Base-by-base conservation (phyloP, 2,329 filamentous ascomycete genomes). In the Fonsecaea pedrosoi region DNA sequence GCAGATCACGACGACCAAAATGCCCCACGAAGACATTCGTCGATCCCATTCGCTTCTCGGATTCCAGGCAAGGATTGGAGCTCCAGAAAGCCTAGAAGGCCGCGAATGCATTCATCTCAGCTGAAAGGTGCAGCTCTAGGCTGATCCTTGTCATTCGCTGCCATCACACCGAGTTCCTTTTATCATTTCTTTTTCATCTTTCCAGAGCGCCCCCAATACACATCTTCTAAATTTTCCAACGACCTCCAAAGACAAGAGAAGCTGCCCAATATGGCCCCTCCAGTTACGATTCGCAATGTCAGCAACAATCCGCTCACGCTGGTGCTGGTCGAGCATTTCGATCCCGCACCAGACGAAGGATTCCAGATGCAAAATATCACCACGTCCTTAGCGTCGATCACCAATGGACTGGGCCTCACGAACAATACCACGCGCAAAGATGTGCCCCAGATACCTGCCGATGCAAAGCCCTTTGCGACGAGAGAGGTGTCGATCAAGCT, bases 211-310 rank as follows among this genome's bases (percentile, higher is more conserved):
- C 18, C 9, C 45, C 8, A 61, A 61, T 61, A 48, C 54, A 21
- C 37, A 54, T 61, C 48, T 13, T 61, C 18, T 13, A 45, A 15
- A 32, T 32, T 45, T 48, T 60, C 38, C 64, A 37, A 15, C 54
- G 45, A 50, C 60, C 59, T 59, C 59, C 25, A 37, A 37, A 18
- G n/a, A 34, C 30, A 30, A 54, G 25, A 32, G n/a, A 10, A 8
- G n/a, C 34, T 38, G n/a, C 21, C 59, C 45, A 66, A 54, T 54
- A 80, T 81, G 79, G 77, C 76, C 55, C 78, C 78, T 48, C 74
- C 80, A 37, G 81, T 97, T 72, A 91, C 86, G 4, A 87, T 97
- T 74, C 92, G 94, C 74, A 97, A 97, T 78, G 82, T 96, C 71
- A 94, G 92, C 54, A 83, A 86, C 65, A 89, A 86, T 57, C 84